Conservation (phyloP, 139 green algal species). For the Bryopsis sp. region DNA sequence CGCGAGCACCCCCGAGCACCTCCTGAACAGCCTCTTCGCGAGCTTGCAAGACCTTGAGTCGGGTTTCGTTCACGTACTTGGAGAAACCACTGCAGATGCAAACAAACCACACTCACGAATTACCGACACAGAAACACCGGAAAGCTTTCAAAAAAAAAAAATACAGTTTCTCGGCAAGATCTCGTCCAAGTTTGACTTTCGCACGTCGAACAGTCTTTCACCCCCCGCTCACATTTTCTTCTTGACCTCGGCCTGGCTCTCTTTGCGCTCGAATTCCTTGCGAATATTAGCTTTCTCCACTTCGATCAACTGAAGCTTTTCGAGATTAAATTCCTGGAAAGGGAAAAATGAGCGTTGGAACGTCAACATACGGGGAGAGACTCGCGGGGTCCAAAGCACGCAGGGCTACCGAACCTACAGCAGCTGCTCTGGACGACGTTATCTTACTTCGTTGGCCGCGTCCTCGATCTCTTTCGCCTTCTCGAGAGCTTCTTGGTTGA, state of each 20-base stretch:
- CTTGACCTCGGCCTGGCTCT: constrained; percentile 85
- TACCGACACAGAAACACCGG: not conserved
- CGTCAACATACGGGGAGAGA: not conserved
- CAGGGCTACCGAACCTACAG: not conserved
- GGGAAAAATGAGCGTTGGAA: not conserved
- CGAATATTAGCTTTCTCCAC: constrained; percentile 89
- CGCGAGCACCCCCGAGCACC: constrained; percentile 28
- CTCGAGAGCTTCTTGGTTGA: constrained; percentile 96
- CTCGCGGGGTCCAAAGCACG: not conserved
- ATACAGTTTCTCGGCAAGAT: too few species aligned
- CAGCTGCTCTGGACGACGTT: constrained; percentile 4
- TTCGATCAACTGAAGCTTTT: constrained; percentile 95
- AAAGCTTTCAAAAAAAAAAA: too few species aligned
- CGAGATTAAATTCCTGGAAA: constrained; percentile 92
- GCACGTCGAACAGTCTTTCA: not conserved
- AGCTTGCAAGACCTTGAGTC: constrained; percentile 87
- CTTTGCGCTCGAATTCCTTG: constrained; percentile 91
- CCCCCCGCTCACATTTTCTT: constrained; percentile 91
- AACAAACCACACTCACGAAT: constrained; percentile 8
- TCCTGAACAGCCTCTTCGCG: constrained; percentile 71
- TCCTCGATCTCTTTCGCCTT: constrained; percentile 95
- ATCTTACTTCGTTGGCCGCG: constrained; percentile 84
- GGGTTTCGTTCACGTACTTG: constrained; percentile 90
- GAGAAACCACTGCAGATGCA: constrained; percentile 75
- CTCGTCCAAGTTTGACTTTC: not conserved